A percentile compares a stretch with the other conserved stretches of the same genome.
These are phyloP conservation scores for Debaryomyces prosopidis DNA, from an alignment of 805 yeast genomes.

Conservation along the genomic window DNA sequence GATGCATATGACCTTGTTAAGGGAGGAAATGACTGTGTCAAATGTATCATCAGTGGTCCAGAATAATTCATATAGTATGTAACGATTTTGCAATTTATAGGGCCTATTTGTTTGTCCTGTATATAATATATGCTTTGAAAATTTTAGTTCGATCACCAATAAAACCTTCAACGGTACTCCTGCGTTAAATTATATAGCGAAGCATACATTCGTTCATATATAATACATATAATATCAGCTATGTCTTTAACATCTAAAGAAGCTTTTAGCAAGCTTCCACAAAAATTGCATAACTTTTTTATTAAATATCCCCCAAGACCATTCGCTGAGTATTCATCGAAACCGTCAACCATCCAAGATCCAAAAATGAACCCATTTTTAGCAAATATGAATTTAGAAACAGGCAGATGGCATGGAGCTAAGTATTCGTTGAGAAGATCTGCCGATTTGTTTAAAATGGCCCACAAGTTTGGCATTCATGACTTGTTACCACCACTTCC, in stretches of 20 bases:
- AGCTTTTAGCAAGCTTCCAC: constrained; percentile 66
- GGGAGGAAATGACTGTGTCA: constrained; percentile 67
- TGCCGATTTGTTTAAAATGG: constrained; percentile 79
- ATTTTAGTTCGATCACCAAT: background rate
- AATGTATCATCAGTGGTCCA: constrained; percentile 84
- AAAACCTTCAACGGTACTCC: too few species aligned
- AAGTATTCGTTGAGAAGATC: constrained; percentile 79
- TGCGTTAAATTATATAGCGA: too few species aligned
- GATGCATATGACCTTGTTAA: constrained; percentile 74
- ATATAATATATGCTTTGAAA: background rate
- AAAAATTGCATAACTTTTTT: constrained; percentile 70
- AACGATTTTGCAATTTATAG: background rate
- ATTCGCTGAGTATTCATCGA: constrained; percentile 61
- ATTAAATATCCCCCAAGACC: constrained; percentile 83
- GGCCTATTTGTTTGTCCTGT: background rate
- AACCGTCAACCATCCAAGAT: constrained; percentile 66
- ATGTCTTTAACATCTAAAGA: constrained; percentile 37
- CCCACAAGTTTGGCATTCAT: constrained; percentile 75
- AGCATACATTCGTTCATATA: background rate
- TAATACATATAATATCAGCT: background rate
- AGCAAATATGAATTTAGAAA: constrained; percentile 80
- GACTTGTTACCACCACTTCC: constrained; percentile 72
- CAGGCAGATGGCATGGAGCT: constrained; percentile 76
- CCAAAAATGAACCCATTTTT: constrained; percentile 82
- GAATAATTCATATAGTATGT: constrained; percentile 21